phyloP scores from a whole-genome alignment of 202 grass and related monocot species.

The Brachypodium distachyon region DNA sequence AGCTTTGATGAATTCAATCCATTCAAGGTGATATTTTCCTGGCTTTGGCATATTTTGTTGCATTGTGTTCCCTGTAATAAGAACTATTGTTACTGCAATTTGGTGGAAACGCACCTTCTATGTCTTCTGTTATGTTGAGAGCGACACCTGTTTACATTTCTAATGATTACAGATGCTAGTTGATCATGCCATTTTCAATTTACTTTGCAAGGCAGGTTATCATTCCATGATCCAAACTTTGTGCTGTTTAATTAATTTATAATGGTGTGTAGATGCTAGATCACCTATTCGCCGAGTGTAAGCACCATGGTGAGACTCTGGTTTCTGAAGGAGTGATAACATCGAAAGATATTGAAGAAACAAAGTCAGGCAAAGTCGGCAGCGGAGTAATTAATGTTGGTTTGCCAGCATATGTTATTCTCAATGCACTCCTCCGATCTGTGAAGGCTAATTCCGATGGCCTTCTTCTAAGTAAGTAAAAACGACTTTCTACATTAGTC shows the following conservation, averaged over 20 bases:
- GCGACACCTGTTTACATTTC: neutral
- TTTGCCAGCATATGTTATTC: conserved; percentile 81
- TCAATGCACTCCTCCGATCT: conserved; percentile 66
- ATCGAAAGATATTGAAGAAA: conserved; percentile 68
- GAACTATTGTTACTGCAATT: neutral
- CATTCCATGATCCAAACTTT: neutral
- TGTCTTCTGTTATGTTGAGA: conserved; percentile 2
- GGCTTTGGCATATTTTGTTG: neutral
- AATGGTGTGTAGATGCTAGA: conserved; percentile 63
- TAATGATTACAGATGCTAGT: neutral
- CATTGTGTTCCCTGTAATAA: neutral
- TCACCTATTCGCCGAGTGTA: conserved; percentile 67
- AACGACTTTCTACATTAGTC: neutral
- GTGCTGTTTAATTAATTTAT: conserved; percentile 2
- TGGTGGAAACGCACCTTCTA: neutral
- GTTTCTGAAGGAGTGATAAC: conserved; percentile 70
- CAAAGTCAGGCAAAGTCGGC: conserved; percentile 50
- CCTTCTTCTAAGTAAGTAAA: conserved; percentile 63
- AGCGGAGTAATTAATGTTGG: conserved; percentile 56
- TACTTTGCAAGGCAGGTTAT: neutral
- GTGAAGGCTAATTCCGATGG: conserved; percentile 55
- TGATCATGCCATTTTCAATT: neutral
- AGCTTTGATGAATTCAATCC: conserved; percentile 79
- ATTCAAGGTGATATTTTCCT: conserved; percentile 62
- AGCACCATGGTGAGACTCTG: conserved; percentile 54